Percentiles rank a stretch among this genome's conserved stretches.
These are phyloP conservation scores for Solanum tarijense DNA, from an alignment of 257 asterid species.

Conservation along the genomic window DNA sequence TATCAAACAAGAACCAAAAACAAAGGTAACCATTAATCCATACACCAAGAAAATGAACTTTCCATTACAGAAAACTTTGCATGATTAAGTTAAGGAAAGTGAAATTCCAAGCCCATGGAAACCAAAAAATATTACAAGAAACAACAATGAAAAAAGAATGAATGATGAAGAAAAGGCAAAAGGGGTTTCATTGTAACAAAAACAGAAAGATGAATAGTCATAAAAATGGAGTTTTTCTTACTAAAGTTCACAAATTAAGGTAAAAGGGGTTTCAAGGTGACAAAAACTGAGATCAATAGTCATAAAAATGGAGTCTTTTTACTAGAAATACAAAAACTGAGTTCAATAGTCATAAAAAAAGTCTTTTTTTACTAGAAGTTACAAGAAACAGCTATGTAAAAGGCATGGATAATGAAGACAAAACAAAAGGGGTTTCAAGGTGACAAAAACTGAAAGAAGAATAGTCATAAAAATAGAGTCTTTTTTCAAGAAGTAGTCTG, in stretches of 20 bases:
- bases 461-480: conserved; percentile 4
- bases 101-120: neutral
- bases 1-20: neutral
- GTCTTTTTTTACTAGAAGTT: neutral
- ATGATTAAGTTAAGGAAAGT: neutral
- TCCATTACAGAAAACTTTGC: neutral
- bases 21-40: neutral
- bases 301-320: neutral
- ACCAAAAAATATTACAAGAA: neutral
- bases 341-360: neutral
- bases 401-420: neutral
- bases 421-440: conserved; percentile 3
- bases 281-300: neutral
- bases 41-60: neutral
- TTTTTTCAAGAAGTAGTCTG: conserved; percentile 16
- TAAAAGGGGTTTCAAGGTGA: conserved; percentile 2
- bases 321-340: neutral
- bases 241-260: neutral
- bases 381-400: neutral
- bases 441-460: neutral
- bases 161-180: neutral
- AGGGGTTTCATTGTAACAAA: neutral
- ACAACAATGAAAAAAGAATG: neutral
- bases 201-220: neutral
- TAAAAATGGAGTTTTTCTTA: neutral